Percentiles rank a stretch among this genome's conserved stretches.
These are phyloP conservation scores for Graphilbum ipis-grandicollis DNA, from an alignment of 2,329 filamentous ascomycete genomes.

Conservation along the genomic window DNA sequence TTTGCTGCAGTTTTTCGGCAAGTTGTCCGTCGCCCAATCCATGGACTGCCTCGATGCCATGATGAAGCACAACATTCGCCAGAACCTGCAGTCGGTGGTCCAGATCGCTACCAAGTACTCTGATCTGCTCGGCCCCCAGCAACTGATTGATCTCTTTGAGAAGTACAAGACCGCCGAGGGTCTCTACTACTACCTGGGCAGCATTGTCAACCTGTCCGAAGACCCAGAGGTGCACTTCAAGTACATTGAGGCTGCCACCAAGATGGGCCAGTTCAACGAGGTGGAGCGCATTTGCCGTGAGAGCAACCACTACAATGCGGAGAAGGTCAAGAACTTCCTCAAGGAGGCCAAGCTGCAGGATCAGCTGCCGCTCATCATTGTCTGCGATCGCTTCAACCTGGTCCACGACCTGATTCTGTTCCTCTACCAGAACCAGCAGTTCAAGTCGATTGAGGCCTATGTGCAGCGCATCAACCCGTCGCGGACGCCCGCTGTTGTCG, in stretches of 20 bases:
- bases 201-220: slow-evolving; percentile 92
- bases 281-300: slow-evolving; percentile 96
- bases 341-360: slow-evolving; percentile 89
- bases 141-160: slow-evolving; percentile 84
- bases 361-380: slow-evolving; percentile 90
- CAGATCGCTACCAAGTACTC: slow-evolving; percentile 97
- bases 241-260: slow-evolving; percentile 94
- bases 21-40: slow-evolving; percentile 87
- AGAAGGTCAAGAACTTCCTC: slow-evolving; percentile 98
- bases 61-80: slow-evolving; percentile 90
- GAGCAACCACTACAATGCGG: slow-evolving; percentile 73
- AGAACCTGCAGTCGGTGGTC: slow-evolving; percentile 88
- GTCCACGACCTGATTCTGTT: slow-evolving; percentile 93
- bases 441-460: slow-evolving; percentile 96
- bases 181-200: slow-evolving; percentile 94
- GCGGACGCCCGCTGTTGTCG: slow-evolving; percentile 80
- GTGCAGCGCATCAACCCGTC: slow-evolving; percentile 92
- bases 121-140: slow-evolving; percentile 74
- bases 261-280: slow-evolving; percentile 84
- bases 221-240: slow-evolving; percentile 96
- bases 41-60: slow-evolving; percentile 90
- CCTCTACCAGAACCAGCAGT: slow-evolving; percentile 97
- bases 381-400: slow-evolving; percentile 98
- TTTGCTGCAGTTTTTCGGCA: slow-evolving; percentile 83
- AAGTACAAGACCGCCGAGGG: slow-evolving; percentile 96